Conservation (phyloP, 805 yeast species). For the Groenewaldozyma salmanticensis region DNA sequence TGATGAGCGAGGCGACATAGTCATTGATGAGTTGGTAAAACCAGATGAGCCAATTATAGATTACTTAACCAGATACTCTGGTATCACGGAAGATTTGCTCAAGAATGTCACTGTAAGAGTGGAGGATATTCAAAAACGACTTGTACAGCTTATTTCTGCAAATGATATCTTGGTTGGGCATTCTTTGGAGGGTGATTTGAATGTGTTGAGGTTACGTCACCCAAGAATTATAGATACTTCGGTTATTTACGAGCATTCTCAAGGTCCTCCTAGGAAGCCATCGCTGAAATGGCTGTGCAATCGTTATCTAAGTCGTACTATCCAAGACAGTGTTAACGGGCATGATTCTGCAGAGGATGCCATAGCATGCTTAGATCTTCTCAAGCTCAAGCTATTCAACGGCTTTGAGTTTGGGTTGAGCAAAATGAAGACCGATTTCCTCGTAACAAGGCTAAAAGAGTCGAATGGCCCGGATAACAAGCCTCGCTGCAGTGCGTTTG, state of each 20-base stretch:
- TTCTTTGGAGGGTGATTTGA: conserved; percentile 75
- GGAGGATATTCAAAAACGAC: conserved; percentile 53
- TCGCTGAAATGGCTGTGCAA: conserved; percentile 62
- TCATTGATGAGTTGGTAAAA: conserved; percentile 66
- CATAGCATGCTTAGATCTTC: conserved; percentile 63
- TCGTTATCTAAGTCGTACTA: conserved; percentile 43
- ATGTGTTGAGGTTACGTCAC: conserved; percentile 62
- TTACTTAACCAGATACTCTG: conserved; percentile 77
- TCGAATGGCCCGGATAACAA: no score
- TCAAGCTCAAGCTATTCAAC: conserved; percentile 55
- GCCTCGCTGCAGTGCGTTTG: conserved; percentile 22
- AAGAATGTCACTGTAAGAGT: conserved; percentile 52
- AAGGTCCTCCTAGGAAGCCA: conserved; percentile 77
- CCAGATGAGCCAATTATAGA: conserved; percentile 69
- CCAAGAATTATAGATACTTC: conserved; percentile 75
- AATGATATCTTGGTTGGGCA: conserved; percentile 77
- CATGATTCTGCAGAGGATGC: conserved; percentile 89
- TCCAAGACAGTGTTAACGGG: conserved; percentile 63
- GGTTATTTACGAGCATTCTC: conserved; percentile 56
- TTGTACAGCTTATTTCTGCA: conserved; percentile 39
- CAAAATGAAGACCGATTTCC: conserved; percentile 5
- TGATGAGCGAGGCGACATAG: conserved; percentile 43
- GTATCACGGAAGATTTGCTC: conserved; percentile 68
- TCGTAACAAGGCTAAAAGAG: conserved; percentile 10
- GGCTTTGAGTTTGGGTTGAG: conserved; percentile 57